Percentiles rank a stretch among this genome's conserved stretches.
Evolutionary conservation across 192 early-diverging fungal genomes (phyloP).

Genomic region (Coemansia sp.): DNA sequence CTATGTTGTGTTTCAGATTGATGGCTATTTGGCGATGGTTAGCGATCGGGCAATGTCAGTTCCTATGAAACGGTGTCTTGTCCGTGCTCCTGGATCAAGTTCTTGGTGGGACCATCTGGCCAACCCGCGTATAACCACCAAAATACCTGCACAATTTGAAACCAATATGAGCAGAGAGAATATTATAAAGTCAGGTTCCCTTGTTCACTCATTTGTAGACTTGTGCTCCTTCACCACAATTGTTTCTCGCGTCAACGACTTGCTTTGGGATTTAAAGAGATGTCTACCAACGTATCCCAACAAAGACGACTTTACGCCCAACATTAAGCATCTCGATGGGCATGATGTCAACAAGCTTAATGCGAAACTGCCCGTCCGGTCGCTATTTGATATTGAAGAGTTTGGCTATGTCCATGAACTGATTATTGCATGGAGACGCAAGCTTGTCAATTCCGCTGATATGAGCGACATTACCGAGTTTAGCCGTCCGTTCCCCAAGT

Average conservation of each 20-base stretch:
- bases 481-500: conserved; percentile 10
- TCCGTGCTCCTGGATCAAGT: conserved; percentile 19
- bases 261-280: conserved; percentile 30
- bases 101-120: conserved; percentile 32
- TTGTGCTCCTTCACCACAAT: conserved; percentile 17
- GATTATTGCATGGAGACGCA: conserved; percentile 17
- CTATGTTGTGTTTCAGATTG: conserved; percentile 29
- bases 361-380: conserved; percentile 7
- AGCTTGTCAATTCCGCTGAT: conserved; percentile 12
- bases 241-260: conserved; percentile 16
- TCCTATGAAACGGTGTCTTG: conserved; percentile 13
- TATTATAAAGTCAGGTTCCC: conserved; percentile 7
- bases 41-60: conserved; percentile 32
- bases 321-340: conserved; percentile 12
- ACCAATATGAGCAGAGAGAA: conserved; percentile 3
- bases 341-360: background rate
- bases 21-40: conserved; percentile 33
- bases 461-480: conserved; percentile 3
- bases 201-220: conserved; percentile 16
- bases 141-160: conserved; percentile 14
- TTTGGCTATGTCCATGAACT: conserved; percentile 18
- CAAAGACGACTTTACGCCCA: conserved; percentile 9
- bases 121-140: conserved; percentile 1
- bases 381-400: conserved; percentile 27
- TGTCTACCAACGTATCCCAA: conserved; percentile 10